These are phyloP conservation scores for Chlamydomonas urium DNA, from an alignment of 139 green algal genomes.

Conservation along the genomic window DNA sequence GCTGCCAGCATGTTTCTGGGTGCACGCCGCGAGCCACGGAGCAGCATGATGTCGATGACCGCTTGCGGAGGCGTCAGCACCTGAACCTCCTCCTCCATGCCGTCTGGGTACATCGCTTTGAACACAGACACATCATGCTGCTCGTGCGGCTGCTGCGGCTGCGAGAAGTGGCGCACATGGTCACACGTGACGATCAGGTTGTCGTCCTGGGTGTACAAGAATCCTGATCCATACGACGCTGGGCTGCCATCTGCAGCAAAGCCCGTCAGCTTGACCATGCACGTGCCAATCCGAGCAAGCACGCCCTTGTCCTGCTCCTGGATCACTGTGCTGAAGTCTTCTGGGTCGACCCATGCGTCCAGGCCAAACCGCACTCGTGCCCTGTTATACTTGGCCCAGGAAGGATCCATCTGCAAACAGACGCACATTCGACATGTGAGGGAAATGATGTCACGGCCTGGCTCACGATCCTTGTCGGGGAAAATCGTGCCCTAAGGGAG, in stretches of 20 bases:
- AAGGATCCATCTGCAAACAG: neutral
- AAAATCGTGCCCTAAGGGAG: too few species aligned
- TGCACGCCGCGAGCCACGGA: too few species aligned
- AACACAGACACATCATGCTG: neutral
- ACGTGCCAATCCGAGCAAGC: neutral
- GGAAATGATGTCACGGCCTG: too few species aligned
- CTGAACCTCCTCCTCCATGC: constrained; percentile 1
- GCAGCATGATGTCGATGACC: too few species aligned
- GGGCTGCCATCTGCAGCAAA: neutral
- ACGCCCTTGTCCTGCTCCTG: neutral
- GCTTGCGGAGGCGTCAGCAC: too few species aligned
- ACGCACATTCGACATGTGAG: neutral
- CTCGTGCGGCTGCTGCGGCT: neutral
- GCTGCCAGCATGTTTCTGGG: too few species aligned
- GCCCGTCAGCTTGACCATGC: neutral
- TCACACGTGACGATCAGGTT: too few species aligned
- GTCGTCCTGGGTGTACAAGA: too few species aligned
- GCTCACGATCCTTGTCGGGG: too few species aligned
- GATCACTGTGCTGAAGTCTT: neutral
- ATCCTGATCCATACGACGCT: too few species aligned
- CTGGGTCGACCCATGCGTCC: neutral
- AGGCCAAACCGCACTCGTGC: neutral
- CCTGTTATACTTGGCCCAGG: neutral
- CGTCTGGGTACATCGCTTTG: constrained; percentile 5
- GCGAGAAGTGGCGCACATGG: too few species aligned